Conservation (phyloP, 2,329 filamentous ascomycete species). For the Pseudogymnoascus sp. region DNA sequence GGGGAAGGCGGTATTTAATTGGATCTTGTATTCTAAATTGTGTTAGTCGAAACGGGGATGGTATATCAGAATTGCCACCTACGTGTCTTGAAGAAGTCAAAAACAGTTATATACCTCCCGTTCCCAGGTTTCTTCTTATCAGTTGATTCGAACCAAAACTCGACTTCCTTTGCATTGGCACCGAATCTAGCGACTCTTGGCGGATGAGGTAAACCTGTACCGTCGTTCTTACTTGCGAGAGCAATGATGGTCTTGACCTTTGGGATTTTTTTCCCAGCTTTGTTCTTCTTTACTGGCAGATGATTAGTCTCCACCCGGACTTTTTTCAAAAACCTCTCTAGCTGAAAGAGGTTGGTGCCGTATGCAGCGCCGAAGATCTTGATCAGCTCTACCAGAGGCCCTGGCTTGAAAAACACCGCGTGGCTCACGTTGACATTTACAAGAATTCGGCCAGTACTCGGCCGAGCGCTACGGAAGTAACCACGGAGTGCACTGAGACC, state of each 20-base stretch:
- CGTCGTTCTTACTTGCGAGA: slow-evolving; percentile 36
- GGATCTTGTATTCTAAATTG: slow-evolving; percentile 21
- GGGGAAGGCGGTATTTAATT: slow-evolving; percentile 38
- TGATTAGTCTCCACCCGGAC: slow-evolving; percentile 36
- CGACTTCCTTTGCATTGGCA: slow-evolving; percentile 44
- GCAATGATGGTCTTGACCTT: slow-evolving; percentile 39
- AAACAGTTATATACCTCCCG: slow-evolving; percentile 42
- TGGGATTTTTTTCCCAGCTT: slow-evolving; percentile 27
- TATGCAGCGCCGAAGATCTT: slow-evolving; percentile 22
- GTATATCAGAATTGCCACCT: slow-evolving; percentile 10
- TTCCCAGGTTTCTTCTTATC: slow-evolving; percentile 28
- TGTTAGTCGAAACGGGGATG: slow-evolving; percentile 8
- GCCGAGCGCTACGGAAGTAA: slow-evolving; percentile 54
- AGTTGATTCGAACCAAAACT: slow-evolving; percentile 42
- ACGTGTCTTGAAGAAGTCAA: slow-evolving; percentile 40
- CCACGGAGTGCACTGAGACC: slow-evolving; percentile 52
- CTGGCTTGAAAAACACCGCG: slow-evolving; percentile 47
- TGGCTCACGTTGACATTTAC: slow-evolving; percentile 57
- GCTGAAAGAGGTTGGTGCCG: slow-evolving; percentile 13
- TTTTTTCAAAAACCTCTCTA: slow-evolving; percentile 29
- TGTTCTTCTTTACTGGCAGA: slow-evolving; percentile 28
- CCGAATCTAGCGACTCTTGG: slow-evolving; percentile 31
- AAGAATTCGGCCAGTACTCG: slow-evolving; percentile 48
- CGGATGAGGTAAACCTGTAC: slow-evolving; percentile 26
- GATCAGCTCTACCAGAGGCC: slow-evolving; percentile 34